phyloP scores from a whole-genome alignment of 2,329 filamentous ascomycete genomes.

The Nemania sp. region DNA sequence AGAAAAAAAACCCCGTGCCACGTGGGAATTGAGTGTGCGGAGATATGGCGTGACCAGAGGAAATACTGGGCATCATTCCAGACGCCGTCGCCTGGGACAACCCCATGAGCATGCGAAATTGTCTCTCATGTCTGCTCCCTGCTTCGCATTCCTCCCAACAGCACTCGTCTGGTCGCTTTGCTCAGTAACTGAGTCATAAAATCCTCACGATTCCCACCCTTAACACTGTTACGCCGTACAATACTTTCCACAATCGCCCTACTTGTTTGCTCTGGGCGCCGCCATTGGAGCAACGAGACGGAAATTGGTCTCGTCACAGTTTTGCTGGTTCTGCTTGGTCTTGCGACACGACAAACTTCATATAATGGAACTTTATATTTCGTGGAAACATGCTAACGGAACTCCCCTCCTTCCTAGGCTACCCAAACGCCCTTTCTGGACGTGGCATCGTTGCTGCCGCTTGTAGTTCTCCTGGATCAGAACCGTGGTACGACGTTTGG shows the following conservation, averaged over 20 bases:
- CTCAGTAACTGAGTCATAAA: constrained; percentile 33
- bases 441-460: constrained; percentile 27
- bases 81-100: constrained; percentile 39
- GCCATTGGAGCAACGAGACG: constrained; percentile 8
- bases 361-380: constrained; percentile 37
- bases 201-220: constrained; percentile 23
- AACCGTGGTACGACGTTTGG: constrained; percentile 38
- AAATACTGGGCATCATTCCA: constrained; percentile 37
- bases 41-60: constrained; percentile 19
- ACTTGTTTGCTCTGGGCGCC: constrained; percentile 14
- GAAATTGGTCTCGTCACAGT: background rate
- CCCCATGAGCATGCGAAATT: constrained; percentile 32
- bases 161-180: constrained; percentile 10
- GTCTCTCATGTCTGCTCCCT: constrained; percentile 30
- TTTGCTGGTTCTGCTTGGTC: background rate
- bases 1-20: constrained; percentile 28
- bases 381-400: constrained; percentile 39
- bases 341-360: background rate
- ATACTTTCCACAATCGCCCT: constrained; percentile 9
- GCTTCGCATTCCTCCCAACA: constrained; percentile 31
- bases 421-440: constrained; percentile 32
- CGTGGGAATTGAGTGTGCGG: constrained; percentile 27
- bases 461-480: constrained; percentile 14
- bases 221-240: constrained; percentile 1
- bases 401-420: constrained; percentile 37